These are phyloP conservation scores for Candida bentonensis DNA, from an alignment of 805 yeast genomes.

Conservation along the genomic window DNA sequence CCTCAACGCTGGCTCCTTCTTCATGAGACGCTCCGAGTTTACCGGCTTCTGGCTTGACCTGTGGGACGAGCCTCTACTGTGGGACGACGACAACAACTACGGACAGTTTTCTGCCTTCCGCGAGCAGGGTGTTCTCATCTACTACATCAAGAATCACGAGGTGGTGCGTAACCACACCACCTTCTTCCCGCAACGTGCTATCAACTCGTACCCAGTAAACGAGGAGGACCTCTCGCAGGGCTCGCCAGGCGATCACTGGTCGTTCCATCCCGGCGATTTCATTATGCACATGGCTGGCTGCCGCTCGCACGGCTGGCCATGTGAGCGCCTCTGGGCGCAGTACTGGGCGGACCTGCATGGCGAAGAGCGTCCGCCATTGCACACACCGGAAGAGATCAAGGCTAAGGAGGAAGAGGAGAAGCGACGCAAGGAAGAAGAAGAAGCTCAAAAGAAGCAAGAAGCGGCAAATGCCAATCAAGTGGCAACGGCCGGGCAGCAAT, in stretches of 20 bases:
- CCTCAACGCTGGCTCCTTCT: slow-evolving; percentile 80
- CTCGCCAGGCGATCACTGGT: slow-evolving; percentile 73
- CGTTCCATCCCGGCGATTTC: slow-evolving; percentile 62
- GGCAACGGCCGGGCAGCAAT: no score
- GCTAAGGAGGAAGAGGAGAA: not conserved
- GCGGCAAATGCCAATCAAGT: no score
- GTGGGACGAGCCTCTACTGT: slow-evolving; percentile 97
- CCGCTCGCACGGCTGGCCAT: slow-evolving; percentile 18
- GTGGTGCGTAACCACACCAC: slow-evolving; percentile 86
- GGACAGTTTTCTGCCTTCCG: slow-evolving; percentile 90
- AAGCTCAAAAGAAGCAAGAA: not conserved
- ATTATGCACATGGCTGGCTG: slow-evolving; percentile 98
- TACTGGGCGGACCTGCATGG: not conserved
- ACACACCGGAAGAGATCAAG: not conserved
- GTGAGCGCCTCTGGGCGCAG: not conserved
- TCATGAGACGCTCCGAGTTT: slow-evolving; percentile 76
- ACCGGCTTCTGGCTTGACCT: slow-evolving; percentile 66
- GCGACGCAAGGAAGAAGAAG: not conserved
- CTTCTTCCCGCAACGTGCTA: slow-evolving; percentile 69
- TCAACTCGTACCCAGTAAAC: slow-evolving; percentile 92
- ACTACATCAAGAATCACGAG: slow-evolving; percentile 61
- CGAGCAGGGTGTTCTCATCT: slow-evolving; percentile 91
- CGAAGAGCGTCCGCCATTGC: not conserved
- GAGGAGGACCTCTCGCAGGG: slow-evolving; percentile 80
- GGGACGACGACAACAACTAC: slow-evolving; percentile 71